Percentiles rank a stretch among this genome's conserved stretches.
Conservation (phyloP, 768 basidiomycete species). For the Flagelloscypha sp. region DNA sequence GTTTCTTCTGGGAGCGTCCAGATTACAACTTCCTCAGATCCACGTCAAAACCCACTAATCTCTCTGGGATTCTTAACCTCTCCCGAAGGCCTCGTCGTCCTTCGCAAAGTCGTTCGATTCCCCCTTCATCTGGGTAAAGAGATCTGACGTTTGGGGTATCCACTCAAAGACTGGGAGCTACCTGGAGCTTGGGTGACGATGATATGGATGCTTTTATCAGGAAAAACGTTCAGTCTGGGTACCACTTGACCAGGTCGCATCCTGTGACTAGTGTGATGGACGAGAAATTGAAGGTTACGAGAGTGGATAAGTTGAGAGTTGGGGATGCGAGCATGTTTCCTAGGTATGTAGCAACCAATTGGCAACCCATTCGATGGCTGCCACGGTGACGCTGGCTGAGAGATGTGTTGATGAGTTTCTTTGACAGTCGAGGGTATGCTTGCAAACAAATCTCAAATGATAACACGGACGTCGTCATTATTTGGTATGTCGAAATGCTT, state of each 20-base stretch:
- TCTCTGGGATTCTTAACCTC: constrained; percentile 22
- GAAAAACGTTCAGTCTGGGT: constrained; percentile 18
- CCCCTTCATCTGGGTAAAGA: constrained; percentile 14
- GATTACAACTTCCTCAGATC: constrained; percentile 24
- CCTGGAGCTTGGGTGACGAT: constrained; percentile 19
- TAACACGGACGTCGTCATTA: too few species aligned
- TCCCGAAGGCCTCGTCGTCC: constrained; percentile 15
- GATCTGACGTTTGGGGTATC: constrained; percentile 18
- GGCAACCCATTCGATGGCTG: too few species aligned
- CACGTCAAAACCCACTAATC: constrained; percentile 19
- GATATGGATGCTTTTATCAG: constrained; percentile 23
- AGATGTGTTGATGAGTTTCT: too few species aligned
- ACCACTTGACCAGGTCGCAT: constrained; percentile 29
- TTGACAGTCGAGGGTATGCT: too few species aligned
- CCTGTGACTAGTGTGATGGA: constrained; percentile 24
- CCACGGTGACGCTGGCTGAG: too few species aligned
- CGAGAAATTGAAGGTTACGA: constrained; percentile 11
- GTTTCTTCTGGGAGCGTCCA: constrained; percentile 18
- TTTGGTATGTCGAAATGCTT: too few species aligned
- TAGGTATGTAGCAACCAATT: too few species aligned
- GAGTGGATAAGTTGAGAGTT: constrained; percentile 10
- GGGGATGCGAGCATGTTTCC: constrained; percentile 15
- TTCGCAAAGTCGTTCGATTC: constrained; percentile 20
- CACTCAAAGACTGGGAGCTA: constrained; percentile 16
- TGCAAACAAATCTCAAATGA: too few species aligned